Conservation (phyloP, 768 basidiomycete species). For the Tulasnella sp. region DNA sequence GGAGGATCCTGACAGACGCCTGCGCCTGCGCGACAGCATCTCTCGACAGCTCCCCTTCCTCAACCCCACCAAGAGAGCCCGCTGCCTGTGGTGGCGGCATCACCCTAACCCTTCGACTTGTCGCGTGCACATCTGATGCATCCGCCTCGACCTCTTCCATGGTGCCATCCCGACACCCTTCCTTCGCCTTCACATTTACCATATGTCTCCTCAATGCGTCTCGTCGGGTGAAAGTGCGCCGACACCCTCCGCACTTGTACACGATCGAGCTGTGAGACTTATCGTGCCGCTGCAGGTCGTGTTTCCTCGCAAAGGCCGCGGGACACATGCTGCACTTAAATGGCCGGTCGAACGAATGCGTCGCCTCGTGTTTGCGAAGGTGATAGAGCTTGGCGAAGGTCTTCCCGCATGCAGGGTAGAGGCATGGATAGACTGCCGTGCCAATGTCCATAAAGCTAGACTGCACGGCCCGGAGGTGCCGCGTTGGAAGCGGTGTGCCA, state of each 20-base stretch:
- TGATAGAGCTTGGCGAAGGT: constrained; percentile 57
- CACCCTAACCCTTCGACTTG: constrained; percentile 6
- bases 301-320: constrained; percentile 14
- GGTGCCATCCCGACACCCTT: not conserved
- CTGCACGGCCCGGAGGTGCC: constrained; percentile 23
- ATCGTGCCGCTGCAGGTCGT: constrained; percentile 23
- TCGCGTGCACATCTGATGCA: not conserved
- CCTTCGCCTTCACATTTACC: constrained; percentile 16
- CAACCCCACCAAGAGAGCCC: not conserved
- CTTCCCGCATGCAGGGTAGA: constrained; percentile 52
- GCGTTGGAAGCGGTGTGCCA: constrained; percentile 24
- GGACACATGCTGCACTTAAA: constrained; percentile 37
- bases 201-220: constrained; percentile 34
- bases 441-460: constrained; percentile 31
- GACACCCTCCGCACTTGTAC: constrained; percentile 23
- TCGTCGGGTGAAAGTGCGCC: constrained; percentile 32
- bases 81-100: not conserved
- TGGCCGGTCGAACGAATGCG: constrained; percentile 54
- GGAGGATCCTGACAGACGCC: constrained; percentile 2
- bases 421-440: constrained; percentile 72
- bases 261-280: constrained; percentile 41
- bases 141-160: constrained; percentile 12
- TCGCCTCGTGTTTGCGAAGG: constrained; percentile 58
- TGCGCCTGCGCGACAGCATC: constrained; percentile 4
- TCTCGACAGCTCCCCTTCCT: constrained; percentile 13